Evolutionary conservation across 225 moss, liverwort and hornwort genomes (phyloP).

Genomic region (Sphagnum contortum): DNA sequence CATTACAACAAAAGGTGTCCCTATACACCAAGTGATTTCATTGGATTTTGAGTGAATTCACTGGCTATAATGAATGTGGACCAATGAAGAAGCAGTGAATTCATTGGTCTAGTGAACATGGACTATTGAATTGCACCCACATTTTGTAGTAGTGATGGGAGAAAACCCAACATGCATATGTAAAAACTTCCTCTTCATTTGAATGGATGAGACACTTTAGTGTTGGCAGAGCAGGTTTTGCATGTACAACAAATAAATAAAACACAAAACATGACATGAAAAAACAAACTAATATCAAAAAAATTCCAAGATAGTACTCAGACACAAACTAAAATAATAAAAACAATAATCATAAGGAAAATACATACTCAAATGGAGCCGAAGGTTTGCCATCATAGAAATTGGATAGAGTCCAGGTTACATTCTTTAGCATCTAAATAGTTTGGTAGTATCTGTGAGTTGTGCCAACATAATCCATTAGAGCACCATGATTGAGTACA

Average conservation of each 20-base stretch:
- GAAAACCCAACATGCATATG: constrained; percentile 97
- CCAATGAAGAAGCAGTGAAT: too few species aligned
- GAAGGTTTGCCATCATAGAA: constrained; percentile 96
- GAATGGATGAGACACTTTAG: constrained; percentile 88
- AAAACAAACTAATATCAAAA: background rate
- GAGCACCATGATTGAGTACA: constrained; percentile 73
- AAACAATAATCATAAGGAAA: background rate
- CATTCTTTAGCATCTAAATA: constrained; percentile 82
- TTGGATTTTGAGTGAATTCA: too few species aligned
- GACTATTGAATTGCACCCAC: too few species aligned
- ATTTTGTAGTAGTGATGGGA: too few species aligned
- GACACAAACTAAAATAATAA: too few species aligned
- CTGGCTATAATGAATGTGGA: too few species aligned
- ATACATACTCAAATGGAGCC: constrained; percentile 51
- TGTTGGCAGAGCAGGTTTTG: constrained; percentile 89
- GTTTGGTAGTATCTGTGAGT: constrained; percentile 69
- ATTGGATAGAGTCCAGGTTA: constrained; percentile 92
- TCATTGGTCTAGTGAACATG: too few species aligned
- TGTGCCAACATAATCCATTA: constrained; percentile 84
- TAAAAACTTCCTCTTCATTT: constrained; percentile 86
- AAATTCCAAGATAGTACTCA: background rate
- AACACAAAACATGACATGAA: background rate
- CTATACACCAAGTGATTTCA: too few species aligned
- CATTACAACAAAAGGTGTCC: too few species aligned
- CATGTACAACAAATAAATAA: constrained; percentile 23